Evolutionary conservation across 208 protist species (phyloP).

Genomic region (Borovskyia barvae): DNA sequence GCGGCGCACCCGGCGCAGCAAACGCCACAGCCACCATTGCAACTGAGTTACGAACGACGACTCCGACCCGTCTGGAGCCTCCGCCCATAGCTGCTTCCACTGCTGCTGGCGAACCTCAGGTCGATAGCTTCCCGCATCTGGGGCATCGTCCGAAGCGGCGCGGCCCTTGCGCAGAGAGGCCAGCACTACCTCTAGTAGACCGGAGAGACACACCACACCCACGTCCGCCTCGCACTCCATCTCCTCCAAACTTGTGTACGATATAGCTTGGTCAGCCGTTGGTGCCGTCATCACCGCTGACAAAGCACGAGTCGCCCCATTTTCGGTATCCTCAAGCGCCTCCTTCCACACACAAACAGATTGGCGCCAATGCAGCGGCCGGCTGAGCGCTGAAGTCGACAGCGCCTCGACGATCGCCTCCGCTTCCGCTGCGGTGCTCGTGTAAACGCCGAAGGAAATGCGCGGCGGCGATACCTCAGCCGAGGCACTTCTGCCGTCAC

Average conservation of each 20-base stretch:
- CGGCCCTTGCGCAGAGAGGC: slow-evolving; percentile 13
- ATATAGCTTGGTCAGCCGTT: slow-evolving; percentile 5
- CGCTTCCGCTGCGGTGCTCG: slow-evolving; percentile 21
- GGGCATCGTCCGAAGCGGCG: background rate
- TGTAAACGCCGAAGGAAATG: slow-evolving; percentile 25
- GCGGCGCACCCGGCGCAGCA: slow-evolving; percentile 43
- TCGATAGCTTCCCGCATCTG: slow-evolving; percentile 12
- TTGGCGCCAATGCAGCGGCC: background rate
- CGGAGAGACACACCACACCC: slow-evolving; percentile 64
- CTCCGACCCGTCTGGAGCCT: slow-evolving; percentile 23
- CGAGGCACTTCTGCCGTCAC: background rate
- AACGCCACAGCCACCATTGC: slow-evolving; percentile 78
- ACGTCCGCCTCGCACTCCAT: slow-evolving; percentile 56
- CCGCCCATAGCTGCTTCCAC: slow-evolving; percentile 32
- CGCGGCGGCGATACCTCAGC: background rate
- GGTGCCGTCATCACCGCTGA: background rate
- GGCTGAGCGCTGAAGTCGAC: slow-evolving; percentile 3
- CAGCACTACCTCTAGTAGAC: slow-evolving; percentile 34
- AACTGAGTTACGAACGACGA: slow-evolving; percentile 51
- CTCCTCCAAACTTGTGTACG: slow-evolving; percentile 30
- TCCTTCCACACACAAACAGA: slow-evolving; percentile 30
- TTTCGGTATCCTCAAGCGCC: slow-evolving; percentile 27
- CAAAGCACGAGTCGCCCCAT: slow-evolving; percentile 13
- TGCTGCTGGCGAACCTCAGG: slow-evolving; percentile 28
- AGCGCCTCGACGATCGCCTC: slow-evolving; percentile 25